Evolutionary conservation across 2,329 filamentous ascomycete species (phyloP).

Genomic region (Cytospora leucostoma): DNA sequence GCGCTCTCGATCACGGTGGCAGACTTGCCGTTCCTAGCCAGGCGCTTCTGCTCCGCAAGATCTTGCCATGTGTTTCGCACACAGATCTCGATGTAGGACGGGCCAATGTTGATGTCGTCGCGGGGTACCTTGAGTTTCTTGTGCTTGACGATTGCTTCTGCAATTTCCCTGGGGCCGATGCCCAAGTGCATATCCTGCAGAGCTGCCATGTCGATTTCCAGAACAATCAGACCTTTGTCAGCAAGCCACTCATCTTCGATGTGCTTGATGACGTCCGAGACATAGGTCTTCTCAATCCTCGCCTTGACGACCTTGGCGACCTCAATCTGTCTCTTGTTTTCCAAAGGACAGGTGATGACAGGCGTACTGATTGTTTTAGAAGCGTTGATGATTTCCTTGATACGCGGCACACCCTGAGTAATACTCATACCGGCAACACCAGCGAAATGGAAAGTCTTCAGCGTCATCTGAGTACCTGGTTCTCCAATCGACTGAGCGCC

Average conservation of each 20-base stretch:
- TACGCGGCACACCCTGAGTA: conserved; percentile 97
- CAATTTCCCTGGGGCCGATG: conserved; percentile 72
- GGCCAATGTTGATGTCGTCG: conserved; percentile 63
- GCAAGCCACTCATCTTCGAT: conserved; percentile 89
- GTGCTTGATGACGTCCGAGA: conserved; percentile 77
- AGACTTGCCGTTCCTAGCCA: conserved; percentile 47
- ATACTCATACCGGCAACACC: conserved; percentile 99
- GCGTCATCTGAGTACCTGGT: conserved; percentile 97
- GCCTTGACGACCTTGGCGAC: conserved; percentile 90
- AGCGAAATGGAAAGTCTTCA: conserved; percentile 99
- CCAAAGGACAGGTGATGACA: conserved; percentile 83
- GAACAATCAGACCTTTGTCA: conserved; percentile 72
- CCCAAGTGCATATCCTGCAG: conserved; percentile 82
- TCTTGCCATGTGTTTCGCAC: conserved; percentile 59
- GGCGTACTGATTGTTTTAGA: conserved; percentile 93
- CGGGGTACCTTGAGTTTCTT: conserved; percentile 77
- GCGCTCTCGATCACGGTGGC: conserved; percentile 48
- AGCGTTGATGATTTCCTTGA: conserved; percentile 99
- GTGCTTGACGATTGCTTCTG: conserved; percentile 72
- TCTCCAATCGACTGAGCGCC: conserved; percentile 98
- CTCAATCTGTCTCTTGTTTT: conserved; percentile 72
- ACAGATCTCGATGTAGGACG: conserved; percentile 70
- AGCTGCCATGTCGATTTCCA: conserved; percentile 78
- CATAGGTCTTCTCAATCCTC: conserved; percentile 90
- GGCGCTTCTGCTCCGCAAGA: conserved; percentile 49